Conservation (phyloP, 176 grass and related monocot genomes). For the Phragmites australis region DNA sequence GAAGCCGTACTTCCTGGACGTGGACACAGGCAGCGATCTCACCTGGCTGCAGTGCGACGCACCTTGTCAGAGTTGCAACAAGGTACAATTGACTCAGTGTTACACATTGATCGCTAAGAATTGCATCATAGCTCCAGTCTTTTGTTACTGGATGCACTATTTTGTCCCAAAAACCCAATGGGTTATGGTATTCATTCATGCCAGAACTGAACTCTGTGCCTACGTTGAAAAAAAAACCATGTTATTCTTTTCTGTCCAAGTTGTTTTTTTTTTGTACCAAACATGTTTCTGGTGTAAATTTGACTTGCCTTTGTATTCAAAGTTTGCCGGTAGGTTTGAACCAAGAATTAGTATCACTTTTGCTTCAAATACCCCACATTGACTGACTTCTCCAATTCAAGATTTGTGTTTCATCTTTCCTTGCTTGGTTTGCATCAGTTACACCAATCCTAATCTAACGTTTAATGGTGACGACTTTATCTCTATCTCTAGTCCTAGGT, state of each 20-base stretch:
- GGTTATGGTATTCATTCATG: neutral
- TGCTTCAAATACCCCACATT: neutral
- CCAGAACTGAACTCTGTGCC: neutral
- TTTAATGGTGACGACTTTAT: neutral
- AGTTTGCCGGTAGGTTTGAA: neutral
- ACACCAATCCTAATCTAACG: no score
- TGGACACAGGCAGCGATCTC: slow-evolving; percentile 94
- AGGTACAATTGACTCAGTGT: slow-evolving; percentile 34
- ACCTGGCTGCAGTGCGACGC: slow-evolving; percentile 95
- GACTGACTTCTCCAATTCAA: neutral
- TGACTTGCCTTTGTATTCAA: neutral
- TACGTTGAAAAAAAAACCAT: neutral
- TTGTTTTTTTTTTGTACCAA: neutral
- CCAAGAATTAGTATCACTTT: neutral
- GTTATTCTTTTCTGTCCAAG: neutral
- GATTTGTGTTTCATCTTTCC: neutral
- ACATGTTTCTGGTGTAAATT: neutral
- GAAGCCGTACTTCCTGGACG: slow-evolving; percentile 81
- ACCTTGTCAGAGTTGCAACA: slow-evolving; percentile 85
- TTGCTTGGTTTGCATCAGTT: no score
- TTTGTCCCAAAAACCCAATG: neutral
- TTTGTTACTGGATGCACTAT: neutral
- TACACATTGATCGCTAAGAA: neutral
- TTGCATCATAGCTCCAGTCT: neutral
- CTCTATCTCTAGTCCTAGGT: neutral